Base-by-base conservation (phyloP, 768 basidiomycete genomes). In the Tephrocybe sp. region DNA sequence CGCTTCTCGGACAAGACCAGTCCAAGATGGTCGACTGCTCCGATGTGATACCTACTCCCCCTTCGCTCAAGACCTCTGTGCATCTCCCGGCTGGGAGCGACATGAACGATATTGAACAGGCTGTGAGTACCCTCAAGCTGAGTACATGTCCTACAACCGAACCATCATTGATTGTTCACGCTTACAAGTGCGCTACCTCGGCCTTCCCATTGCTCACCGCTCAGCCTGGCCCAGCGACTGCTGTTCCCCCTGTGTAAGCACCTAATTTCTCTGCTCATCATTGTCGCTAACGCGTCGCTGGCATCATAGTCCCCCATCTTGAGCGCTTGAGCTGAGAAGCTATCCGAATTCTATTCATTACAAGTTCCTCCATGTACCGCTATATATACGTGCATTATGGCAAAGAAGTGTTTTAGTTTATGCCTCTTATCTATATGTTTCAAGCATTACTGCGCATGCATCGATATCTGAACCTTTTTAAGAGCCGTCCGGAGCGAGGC, bases 1-100 rank as follows among this genome's bases (percentile, higher is more conserved):
- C 72, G 7, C 51, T 73, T 15, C 49, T 77, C 31, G 77, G 74
- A 15, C 72, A 76, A 34, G 12, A 37, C n/a, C 18, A 37, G 36
- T 16, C 36, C 36, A 65, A 75, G 13, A 18, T 61, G 55, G 47
- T 56, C 15, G 49, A 56, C 44, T 58, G 57, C 39, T 53, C 51
- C 9, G 56, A 52, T 24, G 51, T 58, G 31, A 54, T 55, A 24
- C 53, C 51, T 9, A 43, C 32, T 26, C 53, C 50, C 15, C 24
- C 21, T 31, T 30, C 42, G 9, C 39, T 52, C 37, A 45, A 47
- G 52, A 43, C 51, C 30, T 55, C 53, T 9, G 54, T 69, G 11
- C 63, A 63, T 37, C 61, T 74, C 47, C 71, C 69, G 25, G 66
- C 69, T 32, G 69, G 67, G 1, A 36, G 58, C 37, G 57, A 51